Evolutionary conservation across 305 asterid genomes (phyloP).

Genomic region (Rubia tinctorum): DNA sequence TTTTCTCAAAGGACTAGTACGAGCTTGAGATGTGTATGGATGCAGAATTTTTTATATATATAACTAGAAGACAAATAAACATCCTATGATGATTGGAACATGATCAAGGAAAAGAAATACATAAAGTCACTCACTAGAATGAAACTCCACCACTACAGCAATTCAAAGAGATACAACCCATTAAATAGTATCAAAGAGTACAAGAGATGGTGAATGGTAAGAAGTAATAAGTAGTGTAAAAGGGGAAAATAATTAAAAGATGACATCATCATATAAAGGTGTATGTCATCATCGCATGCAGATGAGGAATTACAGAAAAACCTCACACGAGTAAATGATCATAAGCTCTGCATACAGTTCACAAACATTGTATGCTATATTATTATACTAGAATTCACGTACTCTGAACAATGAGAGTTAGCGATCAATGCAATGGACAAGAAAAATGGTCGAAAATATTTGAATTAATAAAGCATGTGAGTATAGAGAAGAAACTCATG

Average conservation of each 20-base stretch:
- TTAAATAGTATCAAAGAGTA: not conserved
- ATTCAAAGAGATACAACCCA: not conserved
- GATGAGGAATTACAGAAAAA: not conserved
- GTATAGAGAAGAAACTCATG: too few species aligned
- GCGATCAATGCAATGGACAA: not conserved
- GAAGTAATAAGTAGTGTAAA: constrained; percentile 22
- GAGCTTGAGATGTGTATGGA: not conserved
- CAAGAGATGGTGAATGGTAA: not conserved
- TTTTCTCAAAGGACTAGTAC: constrained; percentile 5
- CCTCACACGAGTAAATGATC: not conserved
- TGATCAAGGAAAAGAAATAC: not conserved
- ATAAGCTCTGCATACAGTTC: not conserved
- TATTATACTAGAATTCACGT: too few species aligned
- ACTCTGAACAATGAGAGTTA: too few species aligned
- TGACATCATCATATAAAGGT: not conserved
- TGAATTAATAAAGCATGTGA: too few species aligned
- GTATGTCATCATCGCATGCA: not conserved
- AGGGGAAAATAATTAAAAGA: not conserved
- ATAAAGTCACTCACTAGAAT: not conserved
- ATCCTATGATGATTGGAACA: not conserved
- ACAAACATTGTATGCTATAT: not conserved
- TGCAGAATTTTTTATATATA: not conserved
- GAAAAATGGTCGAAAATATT: not conserved
- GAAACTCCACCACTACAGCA: not conserved
- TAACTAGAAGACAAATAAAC: not conserved